A percentile compares a stretch with the other conserved stretches of the same genome.
Conservation (phyloP, 371 early-diverging fungal genomes). For the Blakeslea trispora region DNA sequence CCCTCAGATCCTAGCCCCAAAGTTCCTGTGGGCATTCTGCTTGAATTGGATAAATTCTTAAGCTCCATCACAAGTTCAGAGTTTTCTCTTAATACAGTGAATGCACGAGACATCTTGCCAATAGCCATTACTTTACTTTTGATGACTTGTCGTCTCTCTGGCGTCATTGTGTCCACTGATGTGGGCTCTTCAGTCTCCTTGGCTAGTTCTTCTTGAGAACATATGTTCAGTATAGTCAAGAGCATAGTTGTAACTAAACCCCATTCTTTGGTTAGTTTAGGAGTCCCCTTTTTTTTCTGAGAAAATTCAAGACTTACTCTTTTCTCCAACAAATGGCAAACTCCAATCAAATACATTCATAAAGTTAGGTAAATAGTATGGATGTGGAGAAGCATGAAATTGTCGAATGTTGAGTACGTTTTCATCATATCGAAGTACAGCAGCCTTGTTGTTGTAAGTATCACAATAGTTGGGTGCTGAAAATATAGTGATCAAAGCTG, state of each 20-base stretch:
- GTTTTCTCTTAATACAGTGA: slow-evolving; percentile 87
- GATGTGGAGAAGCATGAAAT: slow-evolving; percentile 88
- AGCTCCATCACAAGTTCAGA: slow-evolving; percentile 91
- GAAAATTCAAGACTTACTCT: slow-evolving; percentile 72
- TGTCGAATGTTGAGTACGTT: slow-evolving; percentile 96
- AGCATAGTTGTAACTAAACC: slow-evolving; percentile 89
- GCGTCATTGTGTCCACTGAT: slow-evolving; percentile 44
- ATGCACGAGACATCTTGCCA: slow-evolving; percentile 87
- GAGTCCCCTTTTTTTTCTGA: too few species aligned
- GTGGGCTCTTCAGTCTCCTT: slow-evolving; percentile 30
- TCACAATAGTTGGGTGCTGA: slow-evolving; percentile 98
- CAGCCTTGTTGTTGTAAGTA: slow-evolving; percentile 98
- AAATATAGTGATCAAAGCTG: slow-evolving; percentile 96
- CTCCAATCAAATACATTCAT: slow-evolving; percentile 99
- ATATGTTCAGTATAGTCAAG: slow-evolving; percentile 88
- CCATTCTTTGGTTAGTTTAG: neutral
- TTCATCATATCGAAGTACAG: slow-evolving; percentile 94
- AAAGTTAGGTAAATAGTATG: slow-evolving; percentile 96
- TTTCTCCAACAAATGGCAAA: slow-evolving; percentile 97
- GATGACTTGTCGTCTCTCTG: slow-evolving; percentile 69
- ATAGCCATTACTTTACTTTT: slow-evolving; percentile 91
- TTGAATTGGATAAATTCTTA: slow-evolving; percentile 81
- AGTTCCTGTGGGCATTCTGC: slow-evolving; percentile 80
- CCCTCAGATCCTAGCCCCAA: slow-evolving; percentile 91
- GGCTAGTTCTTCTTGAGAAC: slow-evolving; percentile 77